A percentile compares a stretch with the other conserved stretches of the same genome.
phyloP scores from a whole-genome alignment of 164 flowering plant genomes.

The Liquidambar formosana region DNA sequence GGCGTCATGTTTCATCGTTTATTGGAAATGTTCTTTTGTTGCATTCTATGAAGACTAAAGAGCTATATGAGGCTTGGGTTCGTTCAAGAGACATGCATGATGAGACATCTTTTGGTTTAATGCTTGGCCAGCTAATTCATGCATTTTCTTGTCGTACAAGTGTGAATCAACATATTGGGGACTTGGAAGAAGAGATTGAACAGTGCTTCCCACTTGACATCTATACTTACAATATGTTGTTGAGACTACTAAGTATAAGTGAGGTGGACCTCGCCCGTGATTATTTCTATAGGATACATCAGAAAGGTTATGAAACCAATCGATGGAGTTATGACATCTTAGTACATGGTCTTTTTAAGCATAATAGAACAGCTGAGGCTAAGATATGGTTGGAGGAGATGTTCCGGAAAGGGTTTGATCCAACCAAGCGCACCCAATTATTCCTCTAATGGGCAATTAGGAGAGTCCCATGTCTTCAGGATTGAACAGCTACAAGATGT shows the following conservation, averaged over 20 bases:
- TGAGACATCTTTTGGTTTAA: constrained; percentile 26
- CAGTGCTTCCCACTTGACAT: constrained; percentile 52
- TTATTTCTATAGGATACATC: constrained; percentile 38
- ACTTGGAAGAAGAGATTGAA: constrained; percentile 50
- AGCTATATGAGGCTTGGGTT: constrained; percentile 53
- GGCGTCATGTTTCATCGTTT: constrained; percentile 61
- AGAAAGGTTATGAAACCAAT: constrained; percentile 69
- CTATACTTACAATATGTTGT: constrained; percentile 66
- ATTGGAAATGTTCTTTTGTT: constrained; percentile 64
- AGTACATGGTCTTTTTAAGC: constrained; percentile 44
- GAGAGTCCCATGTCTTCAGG: background rate
- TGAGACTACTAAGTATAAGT: constrained; percentile 40
- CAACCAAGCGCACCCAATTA: constrained; percentile 7
- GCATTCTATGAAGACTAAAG: constrained; percentile 36
- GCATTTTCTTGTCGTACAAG: constrained; percentile 45
- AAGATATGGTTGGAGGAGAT: constrained; percentile 47
- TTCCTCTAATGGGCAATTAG: background rate
- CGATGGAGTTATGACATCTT: constrained; percentile 61
- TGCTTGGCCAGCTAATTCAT: constrained; percentile 53
- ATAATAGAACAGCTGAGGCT: constrained; percentile 57
- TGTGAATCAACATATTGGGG: constrained; percentile 21
- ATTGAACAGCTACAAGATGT: background rate
- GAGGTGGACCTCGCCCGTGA: constrained; percentile 44
- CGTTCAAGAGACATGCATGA: constrained; percentile 19
- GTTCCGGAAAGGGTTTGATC: constrained; percentile 44